Base-by-base conservation (phyloP, 2,329 filamentous ascomycete species). In the Epichloe sibirici region DNA sequence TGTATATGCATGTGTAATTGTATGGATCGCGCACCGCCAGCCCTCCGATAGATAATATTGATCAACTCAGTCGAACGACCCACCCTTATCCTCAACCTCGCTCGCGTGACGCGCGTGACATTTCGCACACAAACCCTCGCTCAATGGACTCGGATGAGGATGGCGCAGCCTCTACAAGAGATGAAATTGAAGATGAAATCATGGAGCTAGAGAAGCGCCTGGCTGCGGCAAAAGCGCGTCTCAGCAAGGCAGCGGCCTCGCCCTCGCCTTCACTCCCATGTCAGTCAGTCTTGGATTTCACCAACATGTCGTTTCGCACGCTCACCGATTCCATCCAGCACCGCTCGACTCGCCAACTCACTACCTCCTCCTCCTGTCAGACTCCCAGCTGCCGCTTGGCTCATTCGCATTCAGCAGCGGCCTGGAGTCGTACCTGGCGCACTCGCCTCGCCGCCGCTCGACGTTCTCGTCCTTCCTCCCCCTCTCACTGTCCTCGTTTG, bases 361-460 rank as follows among this genome's bases (percentile, higher is more conserved):
- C 67, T 83, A 85, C 58, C 78, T 90, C 39, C 79, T 91, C 35
- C 75, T 93, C 3, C 81, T 91, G 48, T 81, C 88, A 47, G 88
- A 93, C 72, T 90, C 88, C 1, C 86, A 86, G 13, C 79, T 93
- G 2, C 88, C 88, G 1, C 75, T 93, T 0, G 88, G 88, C 53
- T 88, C 87, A n/a, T 93, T 93, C 69, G 88, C 88, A 61, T 93
- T 91, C 72, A 88, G 83, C 72, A 86, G 81, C 59, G 87, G 87
- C 3, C 77, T 93, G 15, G 88, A 93, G 70, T 91, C 87, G 42
- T 91, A 85, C 66, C 80, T 90, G 17, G 83, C 85, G 3, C 88
- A 93, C 71, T 74, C 74, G 58, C 52, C 57, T 5, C 66, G 65
- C 42, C 56, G 66, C 37, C 4, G 46, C 23, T 12, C 70, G 21